Base-by-base conservation (phyloP, 345 rosid genomes). In the Garcia nutans region DNA sequence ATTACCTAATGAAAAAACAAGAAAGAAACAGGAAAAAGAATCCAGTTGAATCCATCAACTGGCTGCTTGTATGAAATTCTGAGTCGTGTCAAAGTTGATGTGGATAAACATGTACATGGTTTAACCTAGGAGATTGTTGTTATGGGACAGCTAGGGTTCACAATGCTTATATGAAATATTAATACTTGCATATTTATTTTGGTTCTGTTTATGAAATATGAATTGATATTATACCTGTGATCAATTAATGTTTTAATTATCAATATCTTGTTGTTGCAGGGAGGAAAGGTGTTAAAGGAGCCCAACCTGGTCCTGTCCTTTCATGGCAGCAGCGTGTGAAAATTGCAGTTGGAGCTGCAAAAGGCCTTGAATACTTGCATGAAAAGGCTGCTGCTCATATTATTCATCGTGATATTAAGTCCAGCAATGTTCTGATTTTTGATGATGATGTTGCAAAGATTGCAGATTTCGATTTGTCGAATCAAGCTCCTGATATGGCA, bases 301-400 rank as follows among this genome's bases (percentile, higher is more conserved):
- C 97, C 57, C 89, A 85, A 72, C 89, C 92, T 57, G 96, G 97
- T 85, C 85, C 91, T 31, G 87, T 91, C 60, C 86, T 95, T 78
- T 85, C 96, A 58, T 95, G 99, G 99, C 85, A 84, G n/a, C 94
- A 91, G 79, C 89, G 97, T 82, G 97, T 90, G 42, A 93, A 93
- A 83, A 91, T 93, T 76, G 99, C 99, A 69, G 92, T 90, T 69
- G 92, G 93, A 68, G 97, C 94, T 75, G 96, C 97, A 11, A 88
- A 84, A 80, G 99, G 99, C 58, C 99, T 95, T 60, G 99, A 93
- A 80, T 95, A 95, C 78, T 83, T 95, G 83, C 99, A 95, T 80
- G 97, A 88, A 85, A 95, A 88, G 81, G 93, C 88, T 63, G 87
- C 76, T 74, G 96, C 93, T 74, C 93, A 74, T 65, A 86, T 90